phyloP scores from a whole-genome alignment of 306 rosid genomes.

The Pachyrhizus erosus region DNA sequence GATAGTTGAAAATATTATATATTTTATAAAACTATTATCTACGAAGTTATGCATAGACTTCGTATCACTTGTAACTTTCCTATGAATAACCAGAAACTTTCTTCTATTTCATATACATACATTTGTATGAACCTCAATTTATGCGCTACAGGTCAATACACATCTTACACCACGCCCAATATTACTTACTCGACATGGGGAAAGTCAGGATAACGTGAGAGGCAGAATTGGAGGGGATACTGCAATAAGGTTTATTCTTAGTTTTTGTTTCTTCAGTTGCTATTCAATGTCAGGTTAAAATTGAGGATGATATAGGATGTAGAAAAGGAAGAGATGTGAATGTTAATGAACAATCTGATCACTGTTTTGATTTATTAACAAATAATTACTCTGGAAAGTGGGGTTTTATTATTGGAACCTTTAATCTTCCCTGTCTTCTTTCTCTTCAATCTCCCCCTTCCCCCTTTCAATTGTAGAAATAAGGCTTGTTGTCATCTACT shows the following conservation, averaged over 20 bases:
- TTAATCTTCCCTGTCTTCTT: background rate
- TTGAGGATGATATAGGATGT: slow-evolving; percentile 1
- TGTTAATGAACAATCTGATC: slow-evolving; percentile 27
- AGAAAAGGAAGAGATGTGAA: slow-evolving; percentile 18
- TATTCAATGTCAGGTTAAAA: slow-evolving; percentile 14
- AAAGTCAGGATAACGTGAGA: slow-evolving; percentile 95
- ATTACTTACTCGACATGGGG: slow-evolving; percentile 97
- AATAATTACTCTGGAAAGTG: background rate
- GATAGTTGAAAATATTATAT: slow-evolving; percentile 11
- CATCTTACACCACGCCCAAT: slow-evolving; percentile 99
- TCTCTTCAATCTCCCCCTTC: slow-evolving; percentile 8
- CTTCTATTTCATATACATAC: slow-evolving; percentile 16
- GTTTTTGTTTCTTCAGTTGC: slow-evolving; percentile 18
- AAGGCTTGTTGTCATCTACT: slow-evolving; percentile 8
- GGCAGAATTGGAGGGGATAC: slow-evolving; percentile 96
- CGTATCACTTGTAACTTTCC: background rate
- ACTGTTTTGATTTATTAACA: slow-evolving; percentile 4
- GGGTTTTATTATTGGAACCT: background rate
- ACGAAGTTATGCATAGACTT: background rate
- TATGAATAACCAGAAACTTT: slow-evolving; percentile 28
- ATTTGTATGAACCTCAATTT: slow-evolving; percentile 32
- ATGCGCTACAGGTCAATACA: slow-evolving; percentile 78
- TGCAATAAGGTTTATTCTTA: slow-evolving; percentile 68
- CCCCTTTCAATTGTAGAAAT: background rate
- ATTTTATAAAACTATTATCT: background rate